Conservation (phyloP, 2,329 filamentous ascomycete genomes). For the Diatrype stigma region DNA sequence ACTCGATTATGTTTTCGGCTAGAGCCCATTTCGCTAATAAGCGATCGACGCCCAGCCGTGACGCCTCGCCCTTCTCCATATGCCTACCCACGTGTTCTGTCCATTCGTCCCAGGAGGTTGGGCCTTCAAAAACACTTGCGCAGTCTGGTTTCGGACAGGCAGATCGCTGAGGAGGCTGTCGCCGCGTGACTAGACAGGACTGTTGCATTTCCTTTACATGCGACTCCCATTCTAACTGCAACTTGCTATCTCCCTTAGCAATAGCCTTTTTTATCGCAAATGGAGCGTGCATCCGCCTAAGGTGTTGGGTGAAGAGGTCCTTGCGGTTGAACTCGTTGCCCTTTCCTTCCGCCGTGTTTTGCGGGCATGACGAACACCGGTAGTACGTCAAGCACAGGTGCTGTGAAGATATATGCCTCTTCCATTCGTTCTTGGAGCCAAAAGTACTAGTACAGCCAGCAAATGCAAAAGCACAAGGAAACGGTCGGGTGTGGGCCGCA, state of each 20-base stretch:
- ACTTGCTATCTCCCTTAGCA: constrained; percentile 53
- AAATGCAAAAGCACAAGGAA: constrained; percentile 79
- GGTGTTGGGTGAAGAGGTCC: constrained; percentile 91
- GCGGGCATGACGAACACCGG: constrained; percentile 58
- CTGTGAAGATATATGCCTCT: constrained; percentile 86
- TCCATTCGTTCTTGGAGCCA: constrained; percentile 96
- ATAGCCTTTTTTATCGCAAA: constrained; percentile 57
- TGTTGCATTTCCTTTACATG: constrained; percentile 67
- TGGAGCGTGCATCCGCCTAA: constrained; percentile 87
- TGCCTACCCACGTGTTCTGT: constrained; percentile 91
- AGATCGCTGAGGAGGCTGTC: constrained; percentile 66
- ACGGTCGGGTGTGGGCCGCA: constrained; percentile 66
- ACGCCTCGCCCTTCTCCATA: constrained; percentile 69
- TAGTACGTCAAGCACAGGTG: constrained; percentile 71
- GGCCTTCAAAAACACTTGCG: constrained; percentile 63
- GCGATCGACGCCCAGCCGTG: constrained; percentile 52
- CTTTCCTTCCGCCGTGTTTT: constrained; percentile 39
- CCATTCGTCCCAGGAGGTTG: constrained; percentile 79
- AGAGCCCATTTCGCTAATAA: constrained; percentile 59
- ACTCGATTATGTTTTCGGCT: constrained; percentile 60
- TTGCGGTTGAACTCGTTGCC: constrained; percentile 80
- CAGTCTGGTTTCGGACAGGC: constrained; percentile 72
- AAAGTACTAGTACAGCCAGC: constrained; percentile 83
- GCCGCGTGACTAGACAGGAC: constrained; percentile 67
- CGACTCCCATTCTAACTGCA: constrained; percentile 59